phyloP scores from a whole-genome alignment of 2,329 filamentous ascomycete genomes.

The Pseudocercospora crystallina region DNA sequence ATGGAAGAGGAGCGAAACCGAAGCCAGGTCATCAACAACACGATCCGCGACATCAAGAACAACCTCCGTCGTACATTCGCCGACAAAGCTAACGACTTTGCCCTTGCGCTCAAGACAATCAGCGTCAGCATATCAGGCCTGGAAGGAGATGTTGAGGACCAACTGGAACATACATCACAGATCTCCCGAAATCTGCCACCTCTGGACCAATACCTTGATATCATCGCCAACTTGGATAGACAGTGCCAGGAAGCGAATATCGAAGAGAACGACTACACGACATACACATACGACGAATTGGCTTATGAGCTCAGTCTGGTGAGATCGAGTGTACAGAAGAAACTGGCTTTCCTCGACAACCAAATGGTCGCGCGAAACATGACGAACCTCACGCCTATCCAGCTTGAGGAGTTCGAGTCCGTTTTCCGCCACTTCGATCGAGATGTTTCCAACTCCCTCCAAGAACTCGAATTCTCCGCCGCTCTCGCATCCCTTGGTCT shows the following conservation, averaged over 20 bases:
- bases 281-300: slow-evolving; percentile 95
- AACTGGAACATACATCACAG: slow-evolving; percentile 80
- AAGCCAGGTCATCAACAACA: slow-evolving; percentile 95
- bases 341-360: slow-evolving; percentile 94
- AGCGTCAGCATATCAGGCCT: slow-evolving; percentile 94
- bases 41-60: slow-evolving; percentile 98
- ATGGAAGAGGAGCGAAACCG: slow-evolving; percentile 82
- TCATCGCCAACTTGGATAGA: slow-evolving; percentile 80
- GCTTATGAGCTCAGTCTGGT: slow-evolving; percentile 91
- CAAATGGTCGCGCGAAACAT: slow-evolving; percentile 98
- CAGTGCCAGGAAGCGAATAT: slow-evolving; percentile 97
- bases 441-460: slow-evolving; percentile 83
- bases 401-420: slow-evolving; percentile 96
- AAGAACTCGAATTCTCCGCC: slow-evolving; percentile 93
- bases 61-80: slow-evolving; percentile 87
- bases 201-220: slow-evolving; percentile 85
- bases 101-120: slow-evolving; percentile 89
- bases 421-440: slow-evolving; percentile 98
- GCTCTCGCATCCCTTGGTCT: slow-evolving; percentile 91
- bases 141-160: slow-evolving; percentile 94
- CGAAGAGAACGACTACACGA: slow-evolving; percentile 99
- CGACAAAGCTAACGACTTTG: slow-evolving; percentile 98
- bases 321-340: slow-evolving; percentile 89
- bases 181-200: slow-evolving; percentile 83
- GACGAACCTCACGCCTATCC: slow-evolving; percentile 97